Evolutionary conservation across 2,329 filamentous ascomycete genomes (phyloP).

Genomic region (Fragosphaeria purpurea): DNA sequence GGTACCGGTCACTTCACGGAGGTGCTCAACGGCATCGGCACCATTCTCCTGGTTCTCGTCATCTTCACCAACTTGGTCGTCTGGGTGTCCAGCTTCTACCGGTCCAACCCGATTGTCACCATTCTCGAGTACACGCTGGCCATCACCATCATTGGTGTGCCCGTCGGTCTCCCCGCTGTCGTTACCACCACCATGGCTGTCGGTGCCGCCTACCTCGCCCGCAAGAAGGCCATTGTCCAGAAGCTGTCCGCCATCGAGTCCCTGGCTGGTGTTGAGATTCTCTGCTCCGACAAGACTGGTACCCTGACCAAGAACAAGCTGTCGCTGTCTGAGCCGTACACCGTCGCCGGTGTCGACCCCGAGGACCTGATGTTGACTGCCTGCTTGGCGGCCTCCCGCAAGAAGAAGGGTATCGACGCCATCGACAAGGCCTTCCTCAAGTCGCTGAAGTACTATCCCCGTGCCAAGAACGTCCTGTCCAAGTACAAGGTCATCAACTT

Average conservation of each 20-base stretch:
- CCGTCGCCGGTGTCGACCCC: constrained; percentile 68
- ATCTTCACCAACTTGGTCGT: constrained; percentile 71
- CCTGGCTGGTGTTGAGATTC: constrained; percentile 83
- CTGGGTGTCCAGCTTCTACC: constrained; percentile 83
- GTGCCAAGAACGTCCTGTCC: constrained; percentile 67
- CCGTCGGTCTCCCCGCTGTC: constrained; percentile 85
- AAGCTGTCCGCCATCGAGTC: constrained; percentile 89
- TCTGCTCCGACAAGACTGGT: constrained; percentile 91
- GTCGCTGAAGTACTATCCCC: constrained; percentile 70
- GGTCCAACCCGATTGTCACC: constrained; percentile 66
- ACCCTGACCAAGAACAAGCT: constrained; percentile 93
- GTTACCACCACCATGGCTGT: constrained; percentile 94
- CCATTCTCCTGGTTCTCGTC: constrained; percentile 68
- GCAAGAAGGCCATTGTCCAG: constrained; percentile 88
- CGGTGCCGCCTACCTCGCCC: constrained; percentile 81
- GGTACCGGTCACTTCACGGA: constrained; percentile 83
- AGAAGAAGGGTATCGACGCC: constrained; percentile 91
- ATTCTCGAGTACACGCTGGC: constrained; percentile 81
- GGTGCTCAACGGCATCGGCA: constrained; percentile 80
- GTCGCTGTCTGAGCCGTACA: constrained; percentile 75
- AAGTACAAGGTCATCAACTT: constrained; percentile 82
- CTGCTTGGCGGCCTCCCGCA: constrained; percentile 79
- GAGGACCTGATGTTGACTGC: constrained; percentile 90
- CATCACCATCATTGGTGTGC: constrained; percentile 85
- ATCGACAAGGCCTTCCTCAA: constrained; percentile 95